Base-by-base conservation (phyloP, 257 asterid genomes). In the Salvia splendens region DNA sequence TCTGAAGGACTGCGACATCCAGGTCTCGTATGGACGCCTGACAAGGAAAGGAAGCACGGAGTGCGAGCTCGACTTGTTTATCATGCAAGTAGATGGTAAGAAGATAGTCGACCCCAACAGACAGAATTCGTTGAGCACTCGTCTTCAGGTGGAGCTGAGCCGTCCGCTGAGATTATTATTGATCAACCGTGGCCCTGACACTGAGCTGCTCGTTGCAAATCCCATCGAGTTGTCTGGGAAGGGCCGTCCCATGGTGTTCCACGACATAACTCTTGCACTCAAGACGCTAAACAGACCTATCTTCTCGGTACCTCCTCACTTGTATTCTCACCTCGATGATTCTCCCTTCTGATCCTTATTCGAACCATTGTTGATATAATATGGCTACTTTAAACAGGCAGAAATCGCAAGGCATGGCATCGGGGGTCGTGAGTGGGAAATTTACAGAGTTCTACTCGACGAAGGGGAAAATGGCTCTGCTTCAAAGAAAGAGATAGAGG, bases 71-170 rank as follows among this genome's bases (percentile, higher is more conserved):
- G 98, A 92, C 72, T 78, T 92, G 50, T 92, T 92, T 64, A 80
- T 92, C 75, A 85, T 86, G 96, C 95, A 92, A 77, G 85, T 81
- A 8, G 94, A 90, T 74, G 95, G 97, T n/a, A 87, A 83, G 86
- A 92, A 92, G 86, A 90, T 87, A 68, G 79, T 85, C 0, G 97
- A 89, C 66, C 80, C 85, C 10, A 74, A 56, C 78, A 89, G 85
- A 72, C 85, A 83, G 73, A 69, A 76, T 20, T 81, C 84, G 0
- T 57, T 92, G 73, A 45, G 70, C 8, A 72, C 77, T 53, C 91
- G 94, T 73, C 93, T 92, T 48, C 71, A 77, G 63, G 76, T 80
- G 84, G 98, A 89, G 71, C 81, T 92, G 24, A 83, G 89, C 68
- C 90, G 94, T 32, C 98, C 98, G 11, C 77, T 89, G 5, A 86